These are phyloP conservation scores for Chrysopogon serrulatus DNA, from an alignment of 176 grass and related monocot species.

Conservation along the genomic window DNA sequence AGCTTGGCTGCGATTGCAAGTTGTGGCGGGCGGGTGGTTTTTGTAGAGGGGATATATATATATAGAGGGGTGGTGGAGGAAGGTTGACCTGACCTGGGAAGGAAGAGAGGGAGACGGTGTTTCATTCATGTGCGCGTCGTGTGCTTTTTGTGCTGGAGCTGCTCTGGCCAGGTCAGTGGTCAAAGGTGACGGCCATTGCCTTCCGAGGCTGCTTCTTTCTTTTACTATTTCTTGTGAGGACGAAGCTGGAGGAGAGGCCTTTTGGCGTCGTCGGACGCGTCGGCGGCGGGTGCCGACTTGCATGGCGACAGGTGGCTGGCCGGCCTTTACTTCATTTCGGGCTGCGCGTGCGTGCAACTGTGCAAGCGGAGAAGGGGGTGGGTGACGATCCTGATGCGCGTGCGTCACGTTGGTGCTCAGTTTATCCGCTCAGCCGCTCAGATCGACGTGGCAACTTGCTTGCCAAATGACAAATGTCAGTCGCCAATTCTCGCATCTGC, in stretches of 20 bases:
- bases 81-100: too few species aligned
- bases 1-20: too few species aligned
- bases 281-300: neutral
- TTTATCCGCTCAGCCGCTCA: neutral
- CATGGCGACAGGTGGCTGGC: neutral
- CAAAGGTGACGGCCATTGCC: constrained; percentile 28
- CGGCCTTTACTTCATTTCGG: neutral
- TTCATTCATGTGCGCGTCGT: constrained; percentile 14
- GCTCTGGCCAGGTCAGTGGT: constrained; percentile 32
- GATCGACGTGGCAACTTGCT: neutral
- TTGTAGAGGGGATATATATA: neutral
- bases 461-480: neutral
- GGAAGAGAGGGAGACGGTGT: neutral
- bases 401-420: neutral
- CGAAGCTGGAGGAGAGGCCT: neutral
- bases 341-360: neutral
- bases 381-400: too few species aligned
- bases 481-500: too few species aligned
- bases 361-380: neutral
- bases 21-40: neutral
- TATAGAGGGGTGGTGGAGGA: too few species aligned
- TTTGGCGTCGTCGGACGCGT: neutral
- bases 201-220: neutral
- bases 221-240: neutral
- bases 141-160: neutral